Base-by-base conservation (phyloP, 2,329 filamentous ascomycete genomes). In the Biscogniauxia marginata region DNA sequence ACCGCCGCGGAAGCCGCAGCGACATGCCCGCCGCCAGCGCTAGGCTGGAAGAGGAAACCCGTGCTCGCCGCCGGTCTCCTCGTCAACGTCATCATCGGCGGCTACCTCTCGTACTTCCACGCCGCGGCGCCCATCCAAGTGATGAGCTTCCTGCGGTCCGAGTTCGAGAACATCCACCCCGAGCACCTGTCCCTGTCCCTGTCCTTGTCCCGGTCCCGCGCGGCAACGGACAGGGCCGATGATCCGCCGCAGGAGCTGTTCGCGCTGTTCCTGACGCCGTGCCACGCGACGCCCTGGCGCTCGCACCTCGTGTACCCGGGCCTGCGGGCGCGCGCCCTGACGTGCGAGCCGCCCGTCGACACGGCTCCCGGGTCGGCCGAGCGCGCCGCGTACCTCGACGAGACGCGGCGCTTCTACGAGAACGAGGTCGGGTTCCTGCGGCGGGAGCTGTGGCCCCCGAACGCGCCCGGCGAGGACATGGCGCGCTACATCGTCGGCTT, bases 241-340 rank as follows among this genome's bases (percentile, higher is more conserved):
- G 44, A 60, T 46, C 66, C 62, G 21, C 56, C 58, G n/a, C 65
- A 75, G 34, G 80, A 83, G 56, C 78, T 85, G 9, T 87, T 87
- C 65, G 84, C 87, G 30, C 88, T 89, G 19, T 97, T 98, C 75
- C 81, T 99, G 21, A 96, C 93, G 82, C 95, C 95, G 8, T 99
- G 95, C 75, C 95, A 99, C 78, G 90, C 89, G 63, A 98, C 93
- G 0, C 93, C 95, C 2, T 98, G 95, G 93, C 89, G 93, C 66
- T 92, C 89, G 16, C 90, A 96, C 68, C 82, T 98, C 43, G 79
- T 96, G 58, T 84, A 95, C 68, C 84, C 90, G 0, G 76, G 78
- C 24, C 85, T 97, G 52, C 76, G 84, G 56, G 92, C 91, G 3
- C 93, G 93, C 79, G 93, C 93, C 0, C 78, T 98, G 16, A 89